Evolutionary conservation across 345 rosid species (phyloP).

Genomic region (Salix arbutifolia): DNA sequence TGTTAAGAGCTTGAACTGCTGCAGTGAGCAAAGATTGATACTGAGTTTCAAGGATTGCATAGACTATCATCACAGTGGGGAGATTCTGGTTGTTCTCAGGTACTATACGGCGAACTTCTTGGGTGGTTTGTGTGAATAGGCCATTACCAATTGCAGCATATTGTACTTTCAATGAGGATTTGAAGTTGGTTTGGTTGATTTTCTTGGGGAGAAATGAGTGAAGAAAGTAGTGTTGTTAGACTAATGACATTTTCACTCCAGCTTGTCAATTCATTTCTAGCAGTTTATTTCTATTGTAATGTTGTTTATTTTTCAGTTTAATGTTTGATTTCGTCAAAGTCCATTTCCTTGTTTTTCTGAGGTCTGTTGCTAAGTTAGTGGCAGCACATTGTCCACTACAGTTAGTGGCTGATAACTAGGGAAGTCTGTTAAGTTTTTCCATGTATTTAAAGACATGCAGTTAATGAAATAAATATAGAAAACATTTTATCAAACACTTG

Average conservation of each 20-base stretch:
- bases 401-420: too few species aligned
- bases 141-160: conserved; percentile 78
- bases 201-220: conserved; percentile 61
- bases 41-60: conserved; percentile 96
- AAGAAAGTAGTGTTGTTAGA: conserved; percentile 48
- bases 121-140: conserved; percentile 90
- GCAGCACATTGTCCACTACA: too few species aligned
- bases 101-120: conserved; percentile 82
- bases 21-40: conserved; percentile 84
- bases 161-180: conserved; percentile 47
- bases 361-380: too few species aligned
- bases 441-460: too few species aligned
- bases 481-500: too few species aligned
- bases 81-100: conserved; percentile 61
- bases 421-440: too few species aligned
- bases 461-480: accelerated
- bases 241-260: too few species aligned
- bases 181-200: conserved; percentile 31
- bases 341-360: too few species aligned
- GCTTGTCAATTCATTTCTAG: too few species aligned
- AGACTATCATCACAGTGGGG: conserved; percentile 80
- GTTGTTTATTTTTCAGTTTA: too few species aligned
- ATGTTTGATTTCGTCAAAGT: too few species aligned
- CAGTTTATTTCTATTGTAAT: too few species aligned
- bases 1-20: conserved; percentile 73